Evolutionary conservation across 2,329 filamentous ascomycete species (phyloP).

Genomic region (Tympanopsis confertula): DNA sequence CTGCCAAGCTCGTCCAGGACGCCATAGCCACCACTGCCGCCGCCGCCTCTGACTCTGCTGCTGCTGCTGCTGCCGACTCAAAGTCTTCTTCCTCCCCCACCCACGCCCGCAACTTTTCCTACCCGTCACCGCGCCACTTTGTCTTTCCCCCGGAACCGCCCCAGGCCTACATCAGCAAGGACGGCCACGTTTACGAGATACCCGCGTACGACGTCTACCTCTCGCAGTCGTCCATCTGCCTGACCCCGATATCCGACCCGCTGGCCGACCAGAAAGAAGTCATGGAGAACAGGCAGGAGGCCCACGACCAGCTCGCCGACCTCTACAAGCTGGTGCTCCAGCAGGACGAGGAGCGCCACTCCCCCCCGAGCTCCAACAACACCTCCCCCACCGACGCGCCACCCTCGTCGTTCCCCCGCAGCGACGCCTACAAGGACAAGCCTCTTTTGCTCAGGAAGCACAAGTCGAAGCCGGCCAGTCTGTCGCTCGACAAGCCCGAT

Average conservation of each 20-base stretch:
- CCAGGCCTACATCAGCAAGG: conserved; percentile 30
- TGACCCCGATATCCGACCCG: conserved; percentile 48
- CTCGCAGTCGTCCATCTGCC: conserved; percentile 27
- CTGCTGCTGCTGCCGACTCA: conserved; percentile 9
- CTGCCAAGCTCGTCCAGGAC: too few relatives aligned
- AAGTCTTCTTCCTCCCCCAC: conserved; percentile 21
- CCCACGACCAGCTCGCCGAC: conserved; percentile 74
- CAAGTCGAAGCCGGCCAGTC: conserved; percentile 33
- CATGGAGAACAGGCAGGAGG: conserved; percentile 60
- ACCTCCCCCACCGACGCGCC: conserved; percentile 4
- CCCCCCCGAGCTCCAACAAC: neutral
- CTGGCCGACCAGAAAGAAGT: conserved; percentile 71
- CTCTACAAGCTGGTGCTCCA: conserved; percentile 89
- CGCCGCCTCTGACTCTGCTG: conserved; percentile 12
- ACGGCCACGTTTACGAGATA: neutral
- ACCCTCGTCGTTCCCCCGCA: conserved; percentile 11
- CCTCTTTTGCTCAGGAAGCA: conserved; percentile 29
- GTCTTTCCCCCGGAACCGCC: conserved; percentile 10
- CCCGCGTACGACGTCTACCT: conserved; percentile 12
- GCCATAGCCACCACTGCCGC: too few relatives aligned
- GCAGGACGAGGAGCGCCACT: conserved; percentile 42
- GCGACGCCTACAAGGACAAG: conserved; percentile 14
- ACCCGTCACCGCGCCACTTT: conserved; percentile 30
- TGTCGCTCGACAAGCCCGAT: conserved; percentile 27
- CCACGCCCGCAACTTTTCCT: conserved; percentile 35